A percentile compares a stretch with the other conserved stretches of the same genome.
Conservation (phyloP, 257 asterid genomes). For the Solanum corneliomulleri region DNA sequence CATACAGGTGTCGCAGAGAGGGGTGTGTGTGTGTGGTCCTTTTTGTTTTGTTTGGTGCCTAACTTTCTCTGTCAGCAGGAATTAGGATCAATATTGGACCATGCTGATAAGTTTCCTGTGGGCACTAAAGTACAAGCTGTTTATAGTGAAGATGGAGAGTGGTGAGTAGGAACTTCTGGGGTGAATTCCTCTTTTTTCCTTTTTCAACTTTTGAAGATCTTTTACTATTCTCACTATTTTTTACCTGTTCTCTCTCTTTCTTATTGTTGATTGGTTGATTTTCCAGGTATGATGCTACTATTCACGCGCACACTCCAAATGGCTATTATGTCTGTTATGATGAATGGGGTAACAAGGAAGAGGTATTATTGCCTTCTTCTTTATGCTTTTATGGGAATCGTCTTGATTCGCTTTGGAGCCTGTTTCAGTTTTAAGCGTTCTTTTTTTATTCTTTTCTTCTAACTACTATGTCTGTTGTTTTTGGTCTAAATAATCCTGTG, state of each 20-base stretch:
- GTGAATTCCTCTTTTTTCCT: not conserved
- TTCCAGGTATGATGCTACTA: slow-evolving; percentile 81
- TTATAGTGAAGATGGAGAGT: slow-evolving; percentile 98
- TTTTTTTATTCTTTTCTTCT: not conserved
- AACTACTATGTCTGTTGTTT: not conserved
- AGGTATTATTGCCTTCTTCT: slow-evolving; percentile 42
- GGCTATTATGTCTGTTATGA: slow-evolving; percentile 70
- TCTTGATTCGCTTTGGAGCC: not conserved
- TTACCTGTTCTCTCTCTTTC: slow-evolving; percentile 19
- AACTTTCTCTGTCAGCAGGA: slow-evolving; percentile 24
- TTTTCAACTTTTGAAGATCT: not conserved
- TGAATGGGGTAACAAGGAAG: slow-evolving; percentile 97
- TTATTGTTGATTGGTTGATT: slow-evolving; percentile 52
- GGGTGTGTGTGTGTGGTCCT: not conserved
- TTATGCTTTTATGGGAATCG: not conserved
- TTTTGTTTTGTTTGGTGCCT: not conserved
- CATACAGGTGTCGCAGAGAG: not conserved
- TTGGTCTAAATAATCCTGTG: not conserved
- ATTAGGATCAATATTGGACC: slow-evolving; percentile 16
- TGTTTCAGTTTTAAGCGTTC: not conserved
- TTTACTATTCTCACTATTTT: slow-evolving; percentile 6
- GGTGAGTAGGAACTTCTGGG: slow-evolving; percentile 27
- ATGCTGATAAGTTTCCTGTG: slow-evolving; percentile 43
- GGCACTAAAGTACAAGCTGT: slow-evolving; percentile 97
- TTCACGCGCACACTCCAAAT: slow-evolving; percentile 70